Evolutionary conservation across 768 basidiomycete genomes (phyloP).

Genomic region (Tephrocybe sp.): DNA sequence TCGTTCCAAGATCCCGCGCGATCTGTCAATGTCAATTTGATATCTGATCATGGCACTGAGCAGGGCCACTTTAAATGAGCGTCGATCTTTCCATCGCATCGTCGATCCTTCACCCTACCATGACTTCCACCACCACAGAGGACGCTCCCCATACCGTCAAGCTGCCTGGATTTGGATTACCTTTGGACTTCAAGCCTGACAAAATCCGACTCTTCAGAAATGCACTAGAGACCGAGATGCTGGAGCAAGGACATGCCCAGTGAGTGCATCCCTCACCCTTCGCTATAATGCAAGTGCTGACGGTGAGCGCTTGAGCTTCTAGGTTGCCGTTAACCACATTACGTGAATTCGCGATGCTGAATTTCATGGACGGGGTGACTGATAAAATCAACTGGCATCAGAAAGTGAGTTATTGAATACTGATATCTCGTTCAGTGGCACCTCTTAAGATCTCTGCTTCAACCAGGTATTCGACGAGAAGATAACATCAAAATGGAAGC

Average conservation of each 20-base stretch:
- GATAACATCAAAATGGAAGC: slow-evolving; percentile 13
- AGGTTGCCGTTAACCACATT: slow-evolving; percentile 16
- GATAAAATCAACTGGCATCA: slow-evolving; percentile 19
- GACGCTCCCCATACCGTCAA: background rate
- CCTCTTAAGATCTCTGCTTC: background rate
- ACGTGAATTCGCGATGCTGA: slow-evolving; percentile 20
- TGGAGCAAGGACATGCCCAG: background rate
- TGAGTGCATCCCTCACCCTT: background rate
- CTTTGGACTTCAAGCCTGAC: slow-evolving; percentile 6
- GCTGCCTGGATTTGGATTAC: slow-evolving; percentile 14
- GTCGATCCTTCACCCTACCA: background rate
- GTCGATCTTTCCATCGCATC: no score
- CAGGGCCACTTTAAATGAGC: no score
- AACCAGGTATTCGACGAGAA: slow-evolving; percentile 15
- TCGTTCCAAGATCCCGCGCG: no score
- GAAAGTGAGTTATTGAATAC: slow-evolving; percentile 2
- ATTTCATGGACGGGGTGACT: slow-evolving; percentile 19
- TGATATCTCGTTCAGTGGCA: background rate
- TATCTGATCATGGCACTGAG: no score
- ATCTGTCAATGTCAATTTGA: no score
- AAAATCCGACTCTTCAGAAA: slow-evolving; percentile 5
- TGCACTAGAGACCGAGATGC: slow-evolving; percentile 2
- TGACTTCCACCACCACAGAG: background rate
- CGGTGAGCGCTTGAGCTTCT: background rate
- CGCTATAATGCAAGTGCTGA: background rate